Percentiles rank a stretch among this genome's conserved stretches.
Evolutionary conservation across 768 basidiomycete species (phyloP).

Genomic region (Mycena floridula): DNA sequence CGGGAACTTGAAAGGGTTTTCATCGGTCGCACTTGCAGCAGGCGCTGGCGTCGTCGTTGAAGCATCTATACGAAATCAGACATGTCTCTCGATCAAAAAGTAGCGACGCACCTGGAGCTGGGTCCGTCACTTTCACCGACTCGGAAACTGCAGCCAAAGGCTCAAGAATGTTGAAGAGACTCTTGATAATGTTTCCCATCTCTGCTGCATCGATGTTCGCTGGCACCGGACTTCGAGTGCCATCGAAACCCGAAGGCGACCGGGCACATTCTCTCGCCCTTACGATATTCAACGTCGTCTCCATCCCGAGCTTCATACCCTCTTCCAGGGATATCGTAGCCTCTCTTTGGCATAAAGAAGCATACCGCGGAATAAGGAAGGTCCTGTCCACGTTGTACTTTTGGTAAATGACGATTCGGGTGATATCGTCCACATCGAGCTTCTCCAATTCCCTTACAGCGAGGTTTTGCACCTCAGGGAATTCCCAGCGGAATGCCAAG

Average conservation of each 20-base stretch:
- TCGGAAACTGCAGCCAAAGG: neutral
- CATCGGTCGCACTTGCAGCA: too few relatives aligned
- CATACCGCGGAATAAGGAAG: slow-evolving; percentile 50
- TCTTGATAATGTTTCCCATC: slow-evolving; percentile 4
- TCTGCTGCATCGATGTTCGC: neutral
- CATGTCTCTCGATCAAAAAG: too few relatives aligned
- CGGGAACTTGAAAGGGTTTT: too few relatives aligned
- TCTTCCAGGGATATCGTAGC: slow-evolving; percentile 51
- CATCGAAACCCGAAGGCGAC: slow-evolving; percentile 11
- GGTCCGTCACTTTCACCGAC: neutral
- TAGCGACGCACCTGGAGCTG: too few relatives aligned
- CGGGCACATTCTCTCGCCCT: slow-evolving; percentile 44
- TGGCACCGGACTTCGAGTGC: slow-evolving; percentile 1
- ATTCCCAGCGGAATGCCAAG: slow-evolving; percentile 53
- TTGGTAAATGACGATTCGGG: slow-evolving; percentile 52
- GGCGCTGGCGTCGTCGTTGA: too few relatives aligned
- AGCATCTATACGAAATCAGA: too few relatives aligned
- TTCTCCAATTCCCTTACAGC: slow-evolving; percentile 54
- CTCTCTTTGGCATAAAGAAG: slow-evolving; percentile 43
- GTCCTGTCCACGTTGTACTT: slow-evolving; percentile 38
- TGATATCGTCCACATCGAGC: slow-evolving; percentile 37
- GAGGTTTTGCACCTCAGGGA: slow-evolving; percentile 49
- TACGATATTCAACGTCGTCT: slow-evolving; percentile 42
- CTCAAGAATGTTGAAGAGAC: slow-evolving; percentile 3
- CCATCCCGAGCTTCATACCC: slow-evolving; percentile 45